Conservation (phyloP, 2,329 filamentous ascomycete species). For the Plenodomus biglobosus region DNA sequence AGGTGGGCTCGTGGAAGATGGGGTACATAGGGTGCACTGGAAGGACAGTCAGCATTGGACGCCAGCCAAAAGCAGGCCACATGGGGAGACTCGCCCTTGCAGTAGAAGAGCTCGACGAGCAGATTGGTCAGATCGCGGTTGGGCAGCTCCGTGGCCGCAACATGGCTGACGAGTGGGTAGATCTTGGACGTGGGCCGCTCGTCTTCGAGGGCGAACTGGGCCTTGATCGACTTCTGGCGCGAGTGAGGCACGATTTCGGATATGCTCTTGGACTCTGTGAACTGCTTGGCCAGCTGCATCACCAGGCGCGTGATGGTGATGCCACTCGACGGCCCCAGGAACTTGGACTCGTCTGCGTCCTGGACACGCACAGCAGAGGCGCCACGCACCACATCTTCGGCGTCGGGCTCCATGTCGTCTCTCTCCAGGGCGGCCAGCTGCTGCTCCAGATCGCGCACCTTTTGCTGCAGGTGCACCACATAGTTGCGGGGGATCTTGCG, state of each 20-base stretch:
- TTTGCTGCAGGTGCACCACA: constrained; percentile 87
- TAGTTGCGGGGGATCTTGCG: constrained; percentile 87
- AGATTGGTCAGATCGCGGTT: constrained; percentile 72
- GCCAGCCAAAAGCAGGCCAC: neutral
- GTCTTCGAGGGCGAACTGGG: constrained; percentile 67
- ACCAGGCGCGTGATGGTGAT: constrained; percentile 93
- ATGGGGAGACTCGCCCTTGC: constrained; percentile 63
- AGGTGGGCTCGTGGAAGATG: constrained; percentile 78
- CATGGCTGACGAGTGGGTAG: constrained; percentile 86
- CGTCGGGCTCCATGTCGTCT: constrained; percentile 68
- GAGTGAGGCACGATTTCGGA: constrained; percentile 86
- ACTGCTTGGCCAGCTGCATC: constrained; percentile 95
- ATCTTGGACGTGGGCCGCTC: constrained; percentile 72
- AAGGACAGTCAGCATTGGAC: constrained; percentile 13
- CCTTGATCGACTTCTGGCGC: constrained; percentile 65
- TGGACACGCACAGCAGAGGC: constrained; percentile 83
- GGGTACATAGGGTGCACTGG: constrained; percentile 86
- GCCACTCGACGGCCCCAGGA: constrained; percentile 89
- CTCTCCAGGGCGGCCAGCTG: constrained; percentile 79
- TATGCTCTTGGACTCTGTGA: constrained; percentile 86
- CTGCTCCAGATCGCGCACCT: constrained; percentile 76
- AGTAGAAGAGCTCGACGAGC: constrained; percentile 80
- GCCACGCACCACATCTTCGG: constrained; percentile 83
- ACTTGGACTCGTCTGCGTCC: constrained; percentile 85
- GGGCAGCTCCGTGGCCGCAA: constrained; percentile 75